Evolutionary conservation across 192 early-diverging fungal species (phyloP).

Genomic region (Podochytrium sp.): DNA sequence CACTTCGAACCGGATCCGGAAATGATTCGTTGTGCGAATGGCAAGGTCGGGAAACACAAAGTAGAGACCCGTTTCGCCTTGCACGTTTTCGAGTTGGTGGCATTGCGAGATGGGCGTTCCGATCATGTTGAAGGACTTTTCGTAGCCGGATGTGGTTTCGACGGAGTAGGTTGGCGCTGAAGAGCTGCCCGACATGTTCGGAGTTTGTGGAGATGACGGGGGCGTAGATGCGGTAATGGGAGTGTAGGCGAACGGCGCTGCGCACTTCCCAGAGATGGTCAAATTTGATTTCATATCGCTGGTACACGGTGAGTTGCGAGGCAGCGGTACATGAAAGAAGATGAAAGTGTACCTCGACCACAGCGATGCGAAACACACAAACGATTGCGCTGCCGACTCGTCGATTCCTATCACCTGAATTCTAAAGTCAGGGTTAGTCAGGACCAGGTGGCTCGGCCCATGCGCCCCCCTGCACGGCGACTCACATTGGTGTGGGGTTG

Average conservation of each 20-base stretch:
- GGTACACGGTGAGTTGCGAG: not conserved
- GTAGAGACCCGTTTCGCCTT: conserved; percentile 40
- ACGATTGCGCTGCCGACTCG: not conserved
- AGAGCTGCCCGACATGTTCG: not conserved
- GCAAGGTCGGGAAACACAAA: conserved; percentile 56
- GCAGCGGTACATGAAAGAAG: not conserved
- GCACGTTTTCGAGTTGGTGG: conserved; percentile 29
- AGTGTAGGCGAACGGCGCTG: not conserved
- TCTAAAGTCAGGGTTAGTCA: not conserved
- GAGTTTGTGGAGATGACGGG: not conserved
- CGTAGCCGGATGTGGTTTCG: conserved; percentile 1
- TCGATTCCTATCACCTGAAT: not conserved
- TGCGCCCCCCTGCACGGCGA: not conserved
- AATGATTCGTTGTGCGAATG: conserved; percentile 46
- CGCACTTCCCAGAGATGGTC: not conserved
- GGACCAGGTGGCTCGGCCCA: not conserved
- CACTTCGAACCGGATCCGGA: conserved; percentile 43
- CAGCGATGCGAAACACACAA: conserved; percentile 1
- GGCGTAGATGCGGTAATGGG: not conserved
- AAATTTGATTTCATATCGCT: not conserved
- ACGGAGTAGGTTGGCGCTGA: not conserved
- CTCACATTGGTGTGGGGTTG: conserved; percentile 1
- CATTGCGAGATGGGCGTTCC: conserved; percentile 30
- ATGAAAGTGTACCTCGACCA: conserved; percentile 4
- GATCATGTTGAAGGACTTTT: conserved; percentile 16